Evolutionary conservation across 192 early-diverging fungal genomes (phyloP).

Genomic region (Coemansia sp.): DNA sequence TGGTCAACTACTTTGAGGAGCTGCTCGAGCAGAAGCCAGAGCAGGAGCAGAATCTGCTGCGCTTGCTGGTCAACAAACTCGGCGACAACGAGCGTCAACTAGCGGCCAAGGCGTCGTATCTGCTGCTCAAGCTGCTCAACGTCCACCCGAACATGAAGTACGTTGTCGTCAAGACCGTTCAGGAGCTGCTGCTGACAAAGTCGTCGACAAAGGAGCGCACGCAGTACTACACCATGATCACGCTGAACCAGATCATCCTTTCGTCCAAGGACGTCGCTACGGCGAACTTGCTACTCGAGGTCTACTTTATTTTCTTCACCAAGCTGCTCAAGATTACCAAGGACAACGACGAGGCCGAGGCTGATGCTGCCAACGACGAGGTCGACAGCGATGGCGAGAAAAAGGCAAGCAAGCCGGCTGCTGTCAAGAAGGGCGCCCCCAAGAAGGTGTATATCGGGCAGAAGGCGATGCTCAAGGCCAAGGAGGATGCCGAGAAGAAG

Average conservation of each 20-base stretch:
- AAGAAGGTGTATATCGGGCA: slow-evolving; percentile 47
- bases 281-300: slow-evolving; percentile 80
- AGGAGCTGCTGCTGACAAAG: slow-evolving; percentile 77
- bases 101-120: slow-evolving; percentile 77
- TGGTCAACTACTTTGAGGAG: slow-evolving; percentile 71
- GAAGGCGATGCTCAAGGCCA: slow-evolving; percentile 51
- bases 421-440: slow-evolving; percentile 9
- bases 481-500: slow-evolving; percentile 47
- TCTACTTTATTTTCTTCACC: slow-evolving; percentile 93
- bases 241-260: slow-evolving; percentile 89
- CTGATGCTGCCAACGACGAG: slow-evolving; percentile 49
- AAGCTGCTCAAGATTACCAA: slow-evolving; percentile 63
- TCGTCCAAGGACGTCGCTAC: slow-evolving; percentile 67
- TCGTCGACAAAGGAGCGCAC: slow-evolving; percentile 72
- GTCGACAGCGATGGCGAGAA: slow-evolving; percentile 53
- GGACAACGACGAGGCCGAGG: slow-evolving; percentile 56
- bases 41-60: slow-evolving; percentile 92
- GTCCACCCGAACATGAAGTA: slow-evolving; percentile 83
- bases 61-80: slow-evolving; percentile 91
- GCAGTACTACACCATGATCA: slow-evolving; percentile 87
- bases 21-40: slow-evolving; percentile 86
- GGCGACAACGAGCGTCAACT: slow-evolving; percentile 89
- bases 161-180: slow-evolving; percentile 82
- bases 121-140: slow-evolving; percentile 73
- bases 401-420: slow-evolving; percentile 48